A percentile compares a stretch with the other conserved stretches of the same genome.
Evolutionary conservation across 257 asterid species (phyloP).

Genomic region (Anisodus tanguticus): DNA sequence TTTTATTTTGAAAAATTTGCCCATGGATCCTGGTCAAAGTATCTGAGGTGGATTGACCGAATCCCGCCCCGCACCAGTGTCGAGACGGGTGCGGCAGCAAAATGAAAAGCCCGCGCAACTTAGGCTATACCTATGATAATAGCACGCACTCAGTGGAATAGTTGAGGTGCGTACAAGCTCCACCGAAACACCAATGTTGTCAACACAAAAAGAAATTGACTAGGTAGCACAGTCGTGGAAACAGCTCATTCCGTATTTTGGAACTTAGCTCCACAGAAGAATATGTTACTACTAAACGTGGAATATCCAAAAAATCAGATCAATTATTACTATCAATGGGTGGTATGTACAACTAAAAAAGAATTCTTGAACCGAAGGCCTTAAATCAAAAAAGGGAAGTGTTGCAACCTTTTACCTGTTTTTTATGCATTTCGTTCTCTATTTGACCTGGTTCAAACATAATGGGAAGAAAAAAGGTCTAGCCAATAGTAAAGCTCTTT

Average conservation of each 20-base stretch:
- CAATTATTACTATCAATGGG: not conserved
- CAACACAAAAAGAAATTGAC: not conserved
- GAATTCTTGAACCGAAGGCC: not conserved
- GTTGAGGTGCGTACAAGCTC: not conserved
- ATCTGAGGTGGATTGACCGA: too few species aligned
- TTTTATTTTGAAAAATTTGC: too few species aligned
- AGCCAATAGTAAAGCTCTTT: constrained; percentile 19
- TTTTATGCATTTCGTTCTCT: not conserved
- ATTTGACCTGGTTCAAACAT: not conserved
- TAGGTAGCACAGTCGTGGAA: not conserved
- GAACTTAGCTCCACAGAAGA: not conserved
- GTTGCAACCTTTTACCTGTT: not conserved
- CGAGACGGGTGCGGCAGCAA: too few species aligned
- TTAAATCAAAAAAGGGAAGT: not conserved
- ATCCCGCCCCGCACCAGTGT: too few species aligned
- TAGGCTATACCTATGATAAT: not conserved
- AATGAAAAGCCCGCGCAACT: too few species aligned
- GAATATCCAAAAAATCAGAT: not conserved
- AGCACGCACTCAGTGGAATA: not conserved
- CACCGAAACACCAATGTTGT: not conserved
- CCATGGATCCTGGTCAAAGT: too few species aligned
- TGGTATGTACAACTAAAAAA: too few species aligned
- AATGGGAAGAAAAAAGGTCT: not conserved
- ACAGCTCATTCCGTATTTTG: not conserved
- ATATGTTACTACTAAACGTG: not conserved